Conservation (phyloP, 2,329 filamentous ascomycete species). For the Aspergillus brunneoviolaceus region DNA sequence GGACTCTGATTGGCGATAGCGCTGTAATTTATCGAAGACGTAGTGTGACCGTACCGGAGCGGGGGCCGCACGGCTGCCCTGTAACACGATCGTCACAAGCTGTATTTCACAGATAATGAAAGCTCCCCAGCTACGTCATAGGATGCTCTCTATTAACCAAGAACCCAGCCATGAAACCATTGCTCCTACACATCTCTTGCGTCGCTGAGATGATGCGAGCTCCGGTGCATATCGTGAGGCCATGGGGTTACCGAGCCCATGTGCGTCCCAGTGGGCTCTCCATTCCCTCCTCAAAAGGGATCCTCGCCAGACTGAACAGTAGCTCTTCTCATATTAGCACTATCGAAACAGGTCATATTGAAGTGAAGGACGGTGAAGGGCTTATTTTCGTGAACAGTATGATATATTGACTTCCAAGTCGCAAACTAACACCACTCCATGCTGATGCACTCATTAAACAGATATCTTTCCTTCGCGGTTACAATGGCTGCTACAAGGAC, state of each 20-base stretch:
- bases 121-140: constrained; percentile 13
- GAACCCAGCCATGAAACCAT: background rate
- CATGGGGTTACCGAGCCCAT: constrained; percentile 4
- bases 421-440: background rate
- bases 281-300: background rate
- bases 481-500: constrained; percentile 58
- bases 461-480: constrained; percentile 83
- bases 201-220: constrained; percentile 24
- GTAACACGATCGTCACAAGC: background rate
- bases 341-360: constrained; percentile 77
- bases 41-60: constrained; percentile 4
- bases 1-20: background rate
- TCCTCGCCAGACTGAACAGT: constrained; percentile 6
- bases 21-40: background rate
- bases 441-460: constrained; percentile 35
- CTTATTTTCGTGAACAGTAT: constrained; percentile 88
- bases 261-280: constrained; percentile 7
- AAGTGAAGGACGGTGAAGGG: constrained; percentile 71
- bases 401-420: constrained; percentile 23
- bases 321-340: constrained; percentile 48
- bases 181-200: constrained; percentile 5
- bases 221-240: constrained; percentile 12
- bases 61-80: background rate
- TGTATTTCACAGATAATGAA: background rate
- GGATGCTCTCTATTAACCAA: background rate